Evolutionary conservation across 306 rosid species (phyloP).

Genomic region (Cicer cuneatum): DNA sequence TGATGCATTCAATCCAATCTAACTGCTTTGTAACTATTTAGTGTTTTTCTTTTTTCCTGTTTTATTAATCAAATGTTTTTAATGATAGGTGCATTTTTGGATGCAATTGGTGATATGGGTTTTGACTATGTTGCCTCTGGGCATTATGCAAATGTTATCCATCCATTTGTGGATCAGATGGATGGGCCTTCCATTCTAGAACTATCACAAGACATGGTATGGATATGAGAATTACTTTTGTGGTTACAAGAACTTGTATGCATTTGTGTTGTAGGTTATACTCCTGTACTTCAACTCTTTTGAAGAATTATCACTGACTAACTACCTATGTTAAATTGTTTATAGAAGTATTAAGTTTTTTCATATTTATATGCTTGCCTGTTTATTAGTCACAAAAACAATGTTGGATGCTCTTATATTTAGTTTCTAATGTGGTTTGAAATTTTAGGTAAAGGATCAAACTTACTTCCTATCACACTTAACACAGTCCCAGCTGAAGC

Average conservation of each 20-base stretch:
- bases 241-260: slow-evolving; percentile 28
- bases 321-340: slow-evolving; percentile 26
- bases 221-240: slow-evolving; percentile 22
- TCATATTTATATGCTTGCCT: slow-evolving; percentile 8
- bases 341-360: slow-evolving; percentile 23
- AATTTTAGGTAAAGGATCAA: slow-evolving; percentile 88
- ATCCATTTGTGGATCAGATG: slow-evolving; percentile 56
- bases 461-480: slow-evolving; percentile 94
- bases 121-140: slow-evolving; percentile 94
- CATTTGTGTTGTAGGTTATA: slow-evolving; percentile 38
- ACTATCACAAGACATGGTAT: slow-evolving; percentile 86
- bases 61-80: slow-evolving; percentile 8
- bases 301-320: slow-evolving; percentile 36
- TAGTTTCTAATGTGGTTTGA: slow-evolving; percentile 38
- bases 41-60: not conserved
- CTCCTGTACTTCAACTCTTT: slow-evolving; percentile 7
- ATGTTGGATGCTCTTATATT: slow-evolving; percentile 15
- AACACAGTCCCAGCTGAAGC: slow-evolving; percentile 83
- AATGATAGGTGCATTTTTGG: slow-evolving; percentile 88
- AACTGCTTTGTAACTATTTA: slow-evolving; percentile 5
- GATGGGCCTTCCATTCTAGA: slow-evolving; percentile 62
- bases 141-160: slow-evolving; percentile 89
- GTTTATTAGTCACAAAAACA: not conserved
- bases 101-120: slow-evolving; percentile 75
- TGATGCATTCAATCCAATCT: slow-evolving; percentile 36